Base-by-base conservation (phyloP, 306 rosid species). In the Lupinus albus region DNA sequence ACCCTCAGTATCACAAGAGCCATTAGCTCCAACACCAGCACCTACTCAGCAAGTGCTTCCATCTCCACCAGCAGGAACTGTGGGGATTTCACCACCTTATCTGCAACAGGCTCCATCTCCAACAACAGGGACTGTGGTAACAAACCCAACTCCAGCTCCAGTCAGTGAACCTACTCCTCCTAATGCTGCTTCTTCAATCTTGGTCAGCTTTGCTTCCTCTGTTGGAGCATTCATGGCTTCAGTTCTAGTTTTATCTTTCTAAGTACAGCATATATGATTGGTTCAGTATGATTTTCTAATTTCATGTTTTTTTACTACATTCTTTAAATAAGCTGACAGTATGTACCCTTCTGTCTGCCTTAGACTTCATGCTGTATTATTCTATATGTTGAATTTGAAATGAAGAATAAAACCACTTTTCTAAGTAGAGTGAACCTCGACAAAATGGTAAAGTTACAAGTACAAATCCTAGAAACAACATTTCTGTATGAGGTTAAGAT, bases 151-250 rank as follows among this genome's bases (percentile, higher is more conserved):
- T 49, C 76, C 81, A 2, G 65, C 92, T 68, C 86, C 92, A 13
- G 52, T 39, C 52, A 55, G 80, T 25, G 77, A 82, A 47, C 79
- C 86, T 59, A 85, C 88, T 53, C 84, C 85, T 33, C 81, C 86
- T 2, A 90, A 58, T 70, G 76, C 65, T 6, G 95, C 93, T 70
- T 81, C 87, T 47, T 81, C 88, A 30, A 9, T 60, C 73, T 71
- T 77, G 60, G 35, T 84, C n/a, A 70, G 76, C 73, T 74, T 78
- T 49, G 67, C 83, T 33, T 83, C 84, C 46, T 78, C 72, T 78
- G 15, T 82, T 55, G 97, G 92, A 77, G 96, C 89, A n/a, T 69
- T 87, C 83, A 72, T 78, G 66, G 91, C 86, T 32, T 78, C 87
- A 6, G 72, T 83, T 68, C 64, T 84, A 59, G 11, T 76, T 57